Conservation (phyloP, 371 early-diverging fungal species). For the Chytridiales sp. region DNA sequence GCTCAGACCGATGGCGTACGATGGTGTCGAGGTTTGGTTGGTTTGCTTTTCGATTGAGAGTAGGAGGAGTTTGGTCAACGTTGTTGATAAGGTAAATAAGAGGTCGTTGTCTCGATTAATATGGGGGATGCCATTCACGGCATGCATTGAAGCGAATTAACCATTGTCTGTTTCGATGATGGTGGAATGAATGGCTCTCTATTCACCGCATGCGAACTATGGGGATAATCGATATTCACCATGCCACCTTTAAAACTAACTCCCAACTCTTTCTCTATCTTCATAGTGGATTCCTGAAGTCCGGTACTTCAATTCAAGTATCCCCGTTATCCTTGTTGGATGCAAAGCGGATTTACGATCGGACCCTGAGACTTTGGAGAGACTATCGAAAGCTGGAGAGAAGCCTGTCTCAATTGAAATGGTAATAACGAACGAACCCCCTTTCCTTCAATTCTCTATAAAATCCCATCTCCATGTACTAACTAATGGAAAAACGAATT, state of each 20-base stretch:
- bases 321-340: constrained; percentile 80
- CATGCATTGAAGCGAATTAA: too few species aligned
- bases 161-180: too few species aligned
- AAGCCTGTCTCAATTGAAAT: constrained; percentile 76
- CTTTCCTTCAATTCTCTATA: background rate
- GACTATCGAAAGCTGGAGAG: constrained; percentile 70
- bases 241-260: too few species aligned
- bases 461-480: background rate
- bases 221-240: too few species aligned
- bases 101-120: background rate
- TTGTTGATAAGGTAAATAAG: constrained; percentile 9
- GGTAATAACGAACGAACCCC: constrained; percentile 30
- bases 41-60: constrained; percentile 61
- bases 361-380: constrained; percentile 73
- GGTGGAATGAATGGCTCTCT: too few species aligned
- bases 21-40: constrained; percentile 91
- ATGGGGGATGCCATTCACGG: background rate
- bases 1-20: constrained; percentile 91
- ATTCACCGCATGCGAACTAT: too few species aligned
- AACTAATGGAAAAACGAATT: background rate
- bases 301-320: constrained; percentile 78
- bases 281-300: constrained; percentile 90
- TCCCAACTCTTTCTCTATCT: background rate
- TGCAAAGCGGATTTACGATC: constrained; percentile 92
- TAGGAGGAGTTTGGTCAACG: constrained; percentile 18